Evolutionary conservation across 352 stramenopile species (phyloP), one percentile per base, ranked within the genome.

Genomic region (Phytopythium sindhum): DNA sequence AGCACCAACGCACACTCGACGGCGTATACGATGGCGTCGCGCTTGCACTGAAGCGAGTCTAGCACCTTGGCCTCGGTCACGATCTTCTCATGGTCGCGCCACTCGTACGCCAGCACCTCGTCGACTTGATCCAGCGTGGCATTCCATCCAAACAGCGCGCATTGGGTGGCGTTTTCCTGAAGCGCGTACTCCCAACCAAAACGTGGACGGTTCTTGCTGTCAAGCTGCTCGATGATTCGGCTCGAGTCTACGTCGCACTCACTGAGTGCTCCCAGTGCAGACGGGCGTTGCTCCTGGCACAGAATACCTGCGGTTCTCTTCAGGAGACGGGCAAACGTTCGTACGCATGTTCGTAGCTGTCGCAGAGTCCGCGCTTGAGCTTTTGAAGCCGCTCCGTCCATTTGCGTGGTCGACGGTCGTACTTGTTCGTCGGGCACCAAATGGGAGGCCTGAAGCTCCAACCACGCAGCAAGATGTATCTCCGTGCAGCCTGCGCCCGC

Each of bases 401-500:
- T 55, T 1, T 12, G 61, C 4, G 71, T 55, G 7, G 60, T 64
- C 12, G 19, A 14, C 24, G 21, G 9, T 44, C 17, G 56, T 7
- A 39, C 21, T 61, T 58, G 21, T 21, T 37, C 45, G 24, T 33
- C 29, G 12, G 47, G 44, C 35, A 74, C 63, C 23, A 82, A 47
- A 35, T 77, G 55, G 4, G 29, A 53, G 0, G 64, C 58, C 10
- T 82, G 69, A 35, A 65, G 45, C 14, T 69, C 68, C n/a, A 90
- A 31, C 61, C 69, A 71, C 8, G 59, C 44, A 11, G 77, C 70
- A 15, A 90, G 57, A 45, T 85, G 75, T 17, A 86, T 74, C 59
- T 90, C 81, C 4, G 66, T 59, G 31, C 77, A 88, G 1, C 81
- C 79, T 26, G 66, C 79, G 4, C 79, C 81, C 41, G 75, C 75